Percentiles rank a stretch among this genome's conserved stretches.
Conservation (phyloP, 2,329 filamentous ascomycete genomes). For the Simplicillium sp. region DNA sequence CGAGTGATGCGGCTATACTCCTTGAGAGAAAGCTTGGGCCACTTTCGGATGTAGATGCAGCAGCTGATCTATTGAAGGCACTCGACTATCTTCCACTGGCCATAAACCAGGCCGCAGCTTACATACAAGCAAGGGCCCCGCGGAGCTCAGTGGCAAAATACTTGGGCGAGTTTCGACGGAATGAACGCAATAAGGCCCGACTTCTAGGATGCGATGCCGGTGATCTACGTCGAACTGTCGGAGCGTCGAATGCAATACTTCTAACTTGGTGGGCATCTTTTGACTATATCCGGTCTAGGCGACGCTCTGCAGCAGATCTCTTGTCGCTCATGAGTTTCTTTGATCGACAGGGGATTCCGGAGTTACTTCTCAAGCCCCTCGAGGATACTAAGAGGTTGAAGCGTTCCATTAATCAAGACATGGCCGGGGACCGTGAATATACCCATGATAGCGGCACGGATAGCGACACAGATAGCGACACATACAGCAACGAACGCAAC, state of each 20-base stretch:
- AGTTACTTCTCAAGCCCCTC: constrained; percentile 15
- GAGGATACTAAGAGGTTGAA: background rate
- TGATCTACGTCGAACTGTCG: constrained; percentile 11
- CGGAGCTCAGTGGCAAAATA: constrained; percentile 24
- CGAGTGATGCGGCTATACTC: constrained; percentile 16
- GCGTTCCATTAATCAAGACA: background rate
- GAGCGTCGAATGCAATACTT: constrained; percentile 12
- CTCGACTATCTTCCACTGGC: constrained; percentile 22
- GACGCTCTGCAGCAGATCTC: constrained; percentile 26
- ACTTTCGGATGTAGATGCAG: constrained; percentile 7
- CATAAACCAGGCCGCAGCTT: constrained; percentile 23
- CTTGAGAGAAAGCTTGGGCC: constrained; percentile 16
- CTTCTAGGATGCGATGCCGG: constrained; percentile 8
- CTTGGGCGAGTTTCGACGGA: constrained; percentile 20
- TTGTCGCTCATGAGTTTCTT: constrained; percentile 37
- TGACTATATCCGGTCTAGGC: constrained; percentile 20
- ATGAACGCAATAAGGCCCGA: constrained; percentile 4
- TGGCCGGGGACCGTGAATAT: too few relatives aligned
- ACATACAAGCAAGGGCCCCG: constrained; percentile 16
- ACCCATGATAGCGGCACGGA: too few relatives aligned
- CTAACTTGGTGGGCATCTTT: constrained; percentile 15
- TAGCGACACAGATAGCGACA: background rate
- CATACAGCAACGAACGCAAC: background rate
- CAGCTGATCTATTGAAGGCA: constrained; percentile 13
- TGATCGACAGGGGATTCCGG: constrained; percentile 29